Base-by-base conservation (phyloP, 1,284 basidiomycete species). In the Fomitiporia mediterranea region DNA sequence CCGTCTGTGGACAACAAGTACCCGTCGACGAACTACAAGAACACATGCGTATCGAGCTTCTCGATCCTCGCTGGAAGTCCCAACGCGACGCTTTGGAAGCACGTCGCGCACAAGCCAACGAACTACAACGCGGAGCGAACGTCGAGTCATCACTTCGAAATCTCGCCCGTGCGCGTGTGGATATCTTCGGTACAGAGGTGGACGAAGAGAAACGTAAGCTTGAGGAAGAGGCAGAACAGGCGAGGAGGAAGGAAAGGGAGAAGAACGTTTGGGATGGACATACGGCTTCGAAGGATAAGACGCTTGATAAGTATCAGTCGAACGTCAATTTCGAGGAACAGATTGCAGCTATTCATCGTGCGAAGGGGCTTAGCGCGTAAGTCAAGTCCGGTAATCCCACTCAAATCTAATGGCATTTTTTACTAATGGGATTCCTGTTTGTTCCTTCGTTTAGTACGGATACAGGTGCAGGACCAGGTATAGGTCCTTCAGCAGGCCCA, bases 21-120 rank as follows among this genome's bases (percentile, higher is more conserved):
- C 86, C 94, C 27, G 86, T 97, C 63, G 89, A 94, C 73, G 95
- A 99, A 70, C 80, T 99, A 60, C 86, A 94, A 63, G 95, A 99
- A 69, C 97, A 99, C 72, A 96, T 98, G 80, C 91, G 97, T 67
- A 98, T 99, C 70, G 97, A 99, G 70, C 75, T 98, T 50, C 82
- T 99, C 65, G 95, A 99, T 72, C 97, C 97, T 39, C 86, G 89
- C 67, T 98, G 94, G 94, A 97, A 97, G 70, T 92, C 94, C 59
- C 92, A 96, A 68, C 90, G 94, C 64, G 87, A 93, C 65, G 79
- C 74, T 17, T 75, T 94, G 65, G 94, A 98, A 68, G 80, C 86
- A 48, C 89, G 94, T 67, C 91, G 92, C 65, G 89, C 89, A 5
- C 94, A 97, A 68, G 85, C 92, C 6, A 91, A 89, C 40, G 89